Percentiles rank a stretch among this genome's conserved stretches.
Conservation (phyloP, 2,329 filamentous ascomycete species). For the Xylogone sp. region DNA sequence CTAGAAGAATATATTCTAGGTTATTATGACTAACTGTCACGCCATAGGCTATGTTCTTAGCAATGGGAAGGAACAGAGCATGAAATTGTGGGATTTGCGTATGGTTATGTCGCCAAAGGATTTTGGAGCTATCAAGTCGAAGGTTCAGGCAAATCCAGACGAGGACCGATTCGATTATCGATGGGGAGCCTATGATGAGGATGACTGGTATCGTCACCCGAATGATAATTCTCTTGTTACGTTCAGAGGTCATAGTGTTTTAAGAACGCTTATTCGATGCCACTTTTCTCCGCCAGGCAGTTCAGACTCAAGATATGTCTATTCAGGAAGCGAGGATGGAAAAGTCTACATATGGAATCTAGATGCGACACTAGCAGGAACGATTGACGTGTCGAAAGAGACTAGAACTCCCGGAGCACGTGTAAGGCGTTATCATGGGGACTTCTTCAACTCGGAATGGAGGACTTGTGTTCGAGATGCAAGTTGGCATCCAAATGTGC, state of each 20-base stretch:
- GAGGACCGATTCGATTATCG: constrained; percentile 74
- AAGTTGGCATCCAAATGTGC: constrained; percentile 68
- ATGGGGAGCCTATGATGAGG: constrained; percentile 60
- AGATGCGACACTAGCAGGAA: constrained; percentile 77
- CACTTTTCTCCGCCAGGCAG: constrained; percentile 88
- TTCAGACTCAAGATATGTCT: constrained; percentile 88
- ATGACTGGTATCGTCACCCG: constrained; percentile 68
- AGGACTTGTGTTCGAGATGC: constrained; percentile 68
- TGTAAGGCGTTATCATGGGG: constrained; percentile 27
- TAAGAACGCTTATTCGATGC: constrained; percentile 88
- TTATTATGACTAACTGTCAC: not conserved
- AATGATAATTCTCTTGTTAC: constrained; percentile 91
- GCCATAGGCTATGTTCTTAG: constrained; percentile 69
- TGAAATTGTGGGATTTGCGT: constrained; percentile 94
- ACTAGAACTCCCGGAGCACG: constrained; percentile 60
- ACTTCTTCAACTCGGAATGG: constrained; percentile 37
- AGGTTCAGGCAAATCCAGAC: constrained; percentile 44
- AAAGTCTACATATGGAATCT: constrained; percentile 91
- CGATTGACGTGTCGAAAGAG: constrained; percentile 71
- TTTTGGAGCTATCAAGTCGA: constrained; percentile 53
- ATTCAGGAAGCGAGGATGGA: constrained; percentile 85
- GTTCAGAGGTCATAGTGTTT: constrained; percentile 84
- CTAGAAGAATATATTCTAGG: not conserved
- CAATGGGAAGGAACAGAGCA: constrained; percentile 94
- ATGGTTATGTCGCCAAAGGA: constrained; percentile 77